A percentile compares a stretch with the other conserved stretches of the same genome.
Conservation (phyloP, 1,284 basidiomycete species). For the Papiliotrema flavescens region DNA sequence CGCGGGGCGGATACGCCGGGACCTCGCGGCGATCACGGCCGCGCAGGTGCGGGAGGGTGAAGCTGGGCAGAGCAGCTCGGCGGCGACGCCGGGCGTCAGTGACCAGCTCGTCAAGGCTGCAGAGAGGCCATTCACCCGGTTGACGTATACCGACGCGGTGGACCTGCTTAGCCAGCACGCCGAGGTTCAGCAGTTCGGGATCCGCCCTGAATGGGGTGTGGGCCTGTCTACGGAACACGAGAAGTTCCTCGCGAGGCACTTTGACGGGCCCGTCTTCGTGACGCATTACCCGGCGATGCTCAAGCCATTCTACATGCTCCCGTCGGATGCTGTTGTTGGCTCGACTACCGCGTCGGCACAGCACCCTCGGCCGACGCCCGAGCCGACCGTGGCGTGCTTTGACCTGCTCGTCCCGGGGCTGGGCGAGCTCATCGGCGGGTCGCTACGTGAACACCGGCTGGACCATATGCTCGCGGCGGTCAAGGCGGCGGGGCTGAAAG, state of each 20-base stretch:
- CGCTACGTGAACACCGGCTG: conserved; percentile 79
- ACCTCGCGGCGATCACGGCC: conserved; percentile 21
- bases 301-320: conserved; percentile 98
- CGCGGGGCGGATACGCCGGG: conserved; percentile 20
- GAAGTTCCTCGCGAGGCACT: conserved; percentile 70
- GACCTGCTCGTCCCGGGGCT: conserved; percentile 84
- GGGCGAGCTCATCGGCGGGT: conserved; percentile 90
- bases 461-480: conserved; percentile 58
- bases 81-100: background rate
- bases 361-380: conserved; percentile 27
- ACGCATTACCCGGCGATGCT: conserved; percentile 76
- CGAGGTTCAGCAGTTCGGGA: conserved; percentile 53
- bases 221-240: conserved; percentile 86
- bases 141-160: conserved; percentile 79
- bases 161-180: conserved; percentile 54
- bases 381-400: conserved; percentile 79
- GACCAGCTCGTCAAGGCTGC: conserved; percentile 11
- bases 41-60: conserved; percentile 5
- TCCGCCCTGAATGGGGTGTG: conserved; percentile 63
- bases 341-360: background rate
- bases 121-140: conserved; percentile 51
- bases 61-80: background rate
- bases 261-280: conserved; percentile 78
- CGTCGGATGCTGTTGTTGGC: conserved; percentile 11
- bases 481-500: conserved; percentile 53